A percentile compares a stretch with the other conserved stretches of the same genome.
phyloP scores from a whole-genome alignment of 192 early-diverging fungal species.

The Thamnidium elegans region DNA sequence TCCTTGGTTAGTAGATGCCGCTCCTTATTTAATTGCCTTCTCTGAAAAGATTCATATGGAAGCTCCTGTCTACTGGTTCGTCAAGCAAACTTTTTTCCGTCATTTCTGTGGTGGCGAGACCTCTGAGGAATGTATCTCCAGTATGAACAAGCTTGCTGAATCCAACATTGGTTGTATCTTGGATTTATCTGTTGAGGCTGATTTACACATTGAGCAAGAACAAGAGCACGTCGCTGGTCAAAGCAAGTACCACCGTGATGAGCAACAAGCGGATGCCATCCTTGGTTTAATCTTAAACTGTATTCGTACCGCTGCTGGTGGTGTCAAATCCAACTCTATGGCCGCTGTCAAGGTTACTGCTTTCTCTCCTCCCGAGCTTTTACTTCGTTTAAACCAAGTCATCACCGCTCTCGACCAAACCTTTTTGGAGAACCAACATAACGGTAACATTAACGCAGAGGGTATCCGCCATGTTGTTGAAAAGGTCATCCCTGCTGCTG shows the following conservation, averaged over 20 bases:
- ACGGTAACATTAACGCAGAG: constrained; percentile 16
- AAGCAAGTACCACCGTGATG: constrained; percentile 40
- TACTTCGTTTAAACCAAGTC: constrained; percentile 52
- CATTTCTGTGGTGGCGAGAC: constrained; percentile 91
- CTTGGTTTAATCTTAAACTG: constrained; percentile 65
- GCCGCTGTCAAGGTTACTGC: constrained; percentile 90
- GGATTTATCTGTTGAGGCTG: constrained; percentile 86
- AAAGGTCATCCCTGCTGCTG: constrained; percentile 2
- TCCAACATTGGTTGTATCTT: constrained; percentile 78
- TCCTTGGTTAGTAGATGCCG: constrained; percentile 54
- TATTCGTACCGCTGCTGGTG: constrained; percentile 60
- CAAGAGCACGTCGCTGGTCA: constrained; percentile 25
- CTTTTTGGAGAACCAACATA: constrained; percentile 41
- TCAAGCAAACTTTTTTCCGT: constrained; percentile 87
- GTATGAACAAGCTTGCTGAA: constrained; percentile 67
- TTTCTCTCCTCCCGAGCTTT: constrained; percentile 59
- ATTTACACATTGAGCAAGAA: constrained; percentile 57
- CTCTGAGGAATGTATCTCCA: constrained; percentile 73
- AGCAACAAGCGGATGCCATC: constrained; percentile 55
- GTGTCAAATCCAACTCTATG: constrained; percentile 61
- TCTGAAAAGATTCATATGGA: constrained; percentile 51
- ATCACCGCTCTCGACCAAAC: constrained; percentile 55
- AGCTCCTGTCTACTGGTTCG: constrained; percentile 56
- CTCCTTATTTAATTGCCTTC: constrained; percentile 51
- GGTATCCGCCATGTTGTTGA: constrained; percentile 5